phyloP scores from a whole-genome alignment of 495 filamentous ascomycete genomes.

The Tuber brumale region DNA sequence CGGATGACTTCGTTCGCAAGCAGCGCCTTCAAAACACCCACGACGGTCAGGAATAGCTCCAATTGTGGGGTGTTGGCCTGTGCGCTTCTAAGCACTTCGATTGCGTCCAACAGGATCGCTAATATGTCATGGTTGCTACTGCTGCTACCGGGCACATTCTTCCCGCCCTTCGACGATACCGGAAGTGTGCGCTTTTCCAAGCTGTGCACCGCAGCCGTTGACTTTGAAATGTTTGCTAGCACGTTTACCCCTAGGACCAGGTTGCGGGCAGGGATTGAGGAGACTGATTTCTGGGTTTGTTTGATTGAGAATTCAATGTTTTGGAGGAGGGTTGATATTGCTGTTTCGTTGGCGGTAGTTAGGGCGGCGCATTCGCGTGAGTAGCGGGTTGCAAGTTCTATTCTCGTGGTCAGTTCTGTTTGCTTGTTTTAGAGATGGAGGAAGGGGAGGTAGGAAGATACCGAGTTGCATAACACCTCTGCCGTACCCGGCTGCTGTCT shows the following conservation, averaged over 20 bases:
- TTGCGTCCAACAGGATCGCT: constrained; percentile 19
- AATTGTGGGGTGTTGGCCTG: constrained; percentile 25
- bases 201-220: constrained; percentile 13
- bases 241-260: constrained; percentile 25
- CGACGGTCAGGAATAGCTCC: constrained; percentile 20
- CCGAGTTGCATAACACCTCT: constrained; percentile 35
- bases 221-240: constrained; percentile 25
- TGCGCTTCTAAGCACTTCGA: constrained; percentile 26
- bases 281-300: constrained; percentile 24
- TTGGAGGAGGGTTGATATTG: constrained; percentile 19
- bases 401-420: constrained; percentile 9
- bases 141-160: background rate
- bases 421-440: background rate
- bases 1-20: constrained; percentile 20
- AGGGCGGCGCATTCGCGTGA: constrained; percentile 32
- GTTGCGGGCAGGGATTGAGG: constrained; percentile 22
- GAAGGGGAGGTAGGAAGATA: constrained; percentile 18
- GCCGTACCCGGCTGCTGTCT: constrained; percentile 29
- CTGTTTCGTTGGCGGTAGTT: constrained; percentile 28
- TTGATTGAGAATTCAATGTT: constrained; percentile 29
- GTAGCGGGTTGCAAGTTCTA: constrained; percentile 32
- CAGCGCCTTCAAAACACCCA: constrained; percentile 21
- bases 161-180: constrained; percentile 8
- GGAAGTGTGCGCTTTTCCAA: constrained; percentile 18
- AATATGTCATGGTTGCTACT: constrained; percentile 27